Evolutionary conservation across 2,329 filamentous ascomycete genomes (phyloP), one percentile per base, ranked within the genome.

Genomic region (Fusarium compactum): DNA sequence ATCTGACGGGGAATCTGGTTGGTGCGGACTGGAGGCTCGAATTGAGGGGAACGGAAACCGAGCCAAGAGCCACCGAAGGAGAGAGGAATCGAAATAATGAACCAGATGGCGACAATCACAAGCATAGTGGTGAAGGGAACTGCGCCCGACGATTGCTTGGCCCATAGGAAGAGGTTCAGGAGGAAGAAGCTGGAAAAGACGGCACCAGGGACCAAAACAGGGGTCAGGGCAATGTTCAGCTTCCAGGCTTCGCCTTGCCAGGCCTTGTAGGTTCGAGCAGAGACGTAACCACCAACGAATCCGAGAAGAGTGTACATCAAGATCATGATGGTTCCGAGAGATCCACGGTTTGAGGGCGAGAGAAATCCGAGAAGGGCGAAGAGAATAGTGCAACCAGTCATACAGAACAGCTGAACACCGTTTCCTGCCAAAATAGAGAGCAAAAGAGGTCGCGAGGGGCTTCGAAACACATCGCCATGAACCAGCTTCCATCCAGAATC

Each of bases 1-100:
- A 99, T 97, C 82, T 99, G 96, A 65, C 96, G 92, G 1, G 96
- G 96, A 71, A 99, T 99, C 83, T 99, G 96, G 86, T 99, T 99
- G 55, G 94, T 97, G 75, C 93, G 92, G 25, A 97, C 95, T 0
- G 96, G 95, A 3, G 94, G 83, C 76, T 94, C 89, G 56, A 97
- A 85, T 15, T 87, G 85, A 44, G 84, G 78, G 71, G 91, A 88
- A 69, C 91, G 93, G 86, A 98, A 98, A 32, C 94, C 96, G 45
- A 98, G 80, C 94, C 95, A 99, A 46, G 94, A 97, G 56, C 96
- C 96, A 10, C 90, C 91, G 65, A 97, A 88, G 29, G 94, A 97
- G 45, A 98, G 87, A 9, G 96, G 96, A 4, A 98, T 92, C 40
- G 94, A 97, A 79, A 99, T 97, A 77, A 98, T 79, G 82, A 99